Conservation (phyloP, 2,329 filamentous ascomycete genomes). For the Metarhizium anisopliae region DNA sequence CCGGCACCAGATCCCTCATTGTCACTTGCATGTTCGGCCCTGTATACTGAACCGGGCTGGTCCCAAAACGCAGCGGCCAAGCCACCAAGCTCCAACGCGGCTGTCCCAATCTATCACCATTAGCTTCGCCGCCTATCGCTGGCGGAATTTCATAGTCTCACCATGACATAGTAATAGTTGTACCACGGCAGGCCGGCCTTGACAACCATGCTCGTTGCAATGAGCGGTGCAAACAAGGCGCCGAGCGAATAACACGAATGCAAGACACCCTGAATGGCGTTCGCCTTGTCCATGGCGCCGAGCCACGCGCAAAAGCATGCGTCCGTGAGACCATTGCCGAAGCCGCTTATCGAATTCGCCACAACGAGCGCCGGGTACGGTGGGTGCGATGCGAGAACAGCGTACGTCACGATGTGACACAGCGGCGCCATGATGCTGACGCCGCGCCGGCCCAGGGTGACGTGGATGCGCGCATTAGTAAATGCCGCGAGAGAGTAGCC, state of each 20-base stretch:
- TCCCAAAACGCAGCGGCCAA: conserved; percentile 49
- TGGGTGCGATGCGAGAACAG: conserved; percentile 51
- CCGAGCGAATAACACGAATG: conserved; percentile 59
- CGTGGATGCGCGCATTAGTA: conserved; percentile 51
- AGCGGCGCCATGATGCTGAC: conserved; percentile 53
- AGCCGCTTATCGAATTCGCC: conserved; percentile 53
- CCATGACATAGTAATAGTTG: conserved; percentile 63
- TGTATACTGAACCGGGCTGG: conserved; percentile 46
- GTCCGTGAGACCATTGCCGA: conserved; percentile 57
- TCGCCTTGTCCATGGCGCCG: conserved; percentile 59
- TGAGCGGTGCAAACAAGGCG: conserved; percentile 52
- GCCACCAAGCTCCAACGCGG: conserved; percentile 45
- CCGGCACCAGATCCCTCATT: conserved; percentile 18
- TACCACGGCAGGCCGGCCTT: conserved; percentile 53
- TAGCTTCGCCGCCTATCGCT: not conserved
- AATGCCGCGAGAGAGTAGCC: conserved; percentile 55
- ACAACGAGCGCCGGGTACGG: conserved; percentile 56
- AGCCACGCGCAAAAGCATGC: conserved; percentile 41
- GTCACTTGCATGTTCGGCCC: conserved; percentile 24
- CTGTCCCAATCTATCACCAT: conserved; percentile 28
- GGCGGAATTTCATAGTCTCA: conserved; percentile 26
- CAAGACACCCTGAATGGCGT: conserved; percentile 56
- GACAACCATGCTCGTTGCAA: conserved; percentile 59
- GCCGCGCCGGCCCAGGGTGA: conserved; percentile 55
- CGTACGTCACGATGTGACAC: conserved; percentile 53